phyloP scores from a whole-genome alignment of 2,329 filamentous ascomycete species.

The Plectosphaerella plurivora region DNA sequence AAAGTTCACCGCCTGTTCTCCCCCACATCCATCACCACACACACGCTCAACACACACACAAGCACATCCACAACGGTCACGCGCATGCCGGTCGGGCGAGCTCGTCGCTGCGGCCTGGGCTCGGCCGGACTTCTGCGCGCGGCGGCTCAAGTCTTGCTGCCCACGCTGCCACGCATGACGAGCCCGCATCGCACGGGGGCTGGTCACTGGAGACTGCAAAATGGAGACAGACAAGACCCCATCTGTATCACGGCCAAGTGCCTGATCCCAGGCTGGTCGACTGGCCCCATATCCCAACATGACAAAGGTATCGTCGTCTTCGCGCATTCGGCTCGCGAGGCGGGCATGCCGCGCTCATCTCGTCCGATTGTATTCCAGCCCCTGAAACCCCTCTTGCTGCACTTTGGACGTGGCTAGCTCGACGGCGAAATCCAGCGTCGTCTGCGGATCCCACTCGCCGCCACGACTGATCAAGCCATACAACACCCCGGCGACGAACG shows the following conservation, averaged over 20 bases:
- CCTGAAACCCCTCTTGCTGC: constrained; percentile 58
- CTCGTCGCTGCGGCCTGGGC: too few relatives aligned
- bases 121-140: too few relatives aligned
- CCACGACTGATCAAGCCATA: constrained; percentile 52
- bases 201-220: too few relatives aligned
- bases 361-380: neutral
- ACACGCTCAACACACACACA: too few relatives aligned
- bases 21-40: neutral
- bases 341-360: neutral
- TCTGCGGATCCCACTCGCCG: constrained; percentile 41
- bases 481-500: constrained; percentile 68
- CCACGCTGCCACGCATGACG: too few relatives aligned
- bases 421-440: constrained; percentile 57
- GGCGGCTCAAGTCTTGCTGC: too few relatives aligned
- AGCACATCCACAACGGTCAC: too few relatives aligned
- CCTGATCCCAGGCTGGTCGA: too few relatives aligned
- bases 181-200: too few relatives aligned
- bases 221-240: neutral
- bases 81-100: too few relatives aligned
- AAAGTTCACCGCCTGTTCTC: constrained; percentile 1
- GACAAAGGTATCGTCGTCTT: neutral
- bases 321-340: neutral
- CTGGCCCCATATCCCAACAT: too few relatives aligned
- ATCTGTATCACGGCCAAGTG: too few relatives aligned
- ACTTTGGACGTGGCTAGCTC: constrained; percentile 65